These are phyloP conservation scores for Diacronema lutheri DNA, from an alignment of 78 protist species.

Conservation along the genomic window DNA sequence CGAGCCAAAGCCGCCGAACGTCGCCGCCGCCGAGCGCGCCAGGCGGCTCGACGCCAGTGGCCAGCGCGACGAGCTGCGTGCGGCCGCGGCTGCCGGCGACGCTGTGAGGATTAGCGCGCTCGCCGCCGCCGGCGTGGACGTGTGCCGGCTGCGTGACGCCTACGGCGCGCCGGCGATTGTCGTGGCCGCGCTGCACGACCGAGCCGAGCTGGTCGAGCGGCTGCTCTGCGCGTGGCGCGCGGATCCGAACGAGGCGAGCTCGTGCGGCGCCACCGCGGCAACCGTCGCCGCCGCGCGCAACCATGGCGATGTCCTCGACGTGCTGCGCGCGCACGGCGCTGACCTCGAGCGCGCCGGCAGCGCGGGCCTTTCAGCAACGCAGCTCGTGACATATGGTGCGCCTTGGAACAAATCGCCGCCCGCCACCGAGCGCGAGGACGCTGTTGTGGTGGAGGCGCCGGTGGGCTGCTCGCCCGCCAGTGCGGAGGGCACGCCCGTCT, in stretches of 20 bases:
- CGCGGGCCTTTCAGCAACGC: too few species aligned
- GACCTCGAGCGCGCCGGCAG: not conserved
- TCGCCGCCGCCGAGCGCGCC: too few species aligned
- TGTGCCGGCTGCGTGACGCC: not conserved
- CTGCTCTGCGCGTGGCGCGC: too few species aligned
- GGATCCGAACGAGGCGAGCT: too few species aligned
- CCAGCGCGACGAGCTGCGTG: not conserved
- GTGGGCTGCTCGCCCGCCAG: too few species aligned
- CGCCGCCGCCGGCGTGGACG: not conserved
- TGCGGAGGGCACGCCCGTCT: too few species aligned
- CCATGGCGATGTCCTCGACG: not conserved
- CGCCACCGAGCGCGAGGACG: too few species aligned
- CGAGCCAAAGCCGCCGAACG: not conserved
- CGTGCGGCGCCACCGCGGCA: not conserved
- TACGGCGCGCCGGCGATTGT: not conserved
- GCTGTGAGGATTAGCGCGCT: not conserved
- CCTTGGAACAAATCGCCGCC: too few species aligned
- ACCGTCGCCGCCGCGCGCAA: constrained; percentile 6
- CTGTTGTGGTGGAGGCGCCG: too few species aligned
- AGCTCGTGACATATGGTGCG: too few species aligned
- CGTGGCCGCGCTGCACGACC: not conserved
- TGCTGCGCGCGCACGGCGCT: not conserved
- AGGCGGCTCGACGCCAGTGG: not conserved
- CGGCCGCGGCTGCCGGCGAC: not conserved
- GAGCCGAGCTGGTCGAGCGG: too few species aligned